phyloP scores from a whole-genome alignment of 352 stramenopile species.

The Elongisporangium senticosum region DNA sequence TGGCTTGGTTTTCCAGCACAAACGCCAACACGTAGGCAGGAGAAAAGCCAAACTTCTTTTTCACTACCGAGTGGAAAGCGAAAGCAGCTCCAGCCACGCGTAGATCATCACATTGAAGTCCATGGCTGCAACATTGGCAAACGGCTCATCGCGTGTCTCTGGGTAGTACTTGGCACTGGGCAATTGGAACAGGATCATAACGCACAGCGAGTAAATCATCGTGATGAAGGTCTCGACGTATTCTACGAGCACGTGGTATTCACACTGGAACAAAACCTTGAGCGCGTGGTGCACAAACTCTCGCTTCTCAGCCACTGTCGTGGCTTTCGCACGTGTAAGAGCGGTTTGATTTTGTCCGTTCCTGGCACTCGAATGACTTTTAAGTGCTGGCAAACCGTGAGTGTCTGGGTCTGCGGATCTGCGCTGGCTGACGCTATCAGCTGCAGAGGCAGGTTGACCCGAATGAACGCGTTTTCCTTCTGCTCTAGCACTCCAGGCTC shows the following conservation, averaged over 20 bases:
- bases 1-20: slow-evolving; percentile 1
- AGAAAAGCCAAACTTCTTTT: slow-evolving; percentile 1
- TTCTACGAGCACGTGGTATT: neutral
- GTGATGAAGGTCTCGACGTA: neutral
- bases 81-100: neutral
- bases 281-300: neutral
- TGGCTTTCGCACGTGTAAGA: neutral
- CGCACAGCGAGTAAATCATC: neutral
- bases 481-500: neutral
- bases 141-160: neutral
- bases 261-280: neutral
- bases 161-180: neutral
- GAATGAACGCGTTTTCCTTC: neutral
- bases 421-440: neutral
- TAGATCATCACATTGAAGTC: neutral
- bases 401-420: neutral
- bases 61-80: neutral
- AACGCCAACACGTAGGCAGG: neutral
- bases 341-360: neutral
- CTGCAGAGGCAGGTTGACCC: neutral
- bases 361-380: too few relatives aligned
- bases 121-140: neutral
- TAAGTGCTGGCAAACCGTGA: neutral
- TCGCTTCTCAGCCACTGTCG: neutral
- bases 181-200: neutral